phyloP scores from a whole-genome alignment of 352 stramenopile species.

The Phytopythium mirpurense region DNA sequence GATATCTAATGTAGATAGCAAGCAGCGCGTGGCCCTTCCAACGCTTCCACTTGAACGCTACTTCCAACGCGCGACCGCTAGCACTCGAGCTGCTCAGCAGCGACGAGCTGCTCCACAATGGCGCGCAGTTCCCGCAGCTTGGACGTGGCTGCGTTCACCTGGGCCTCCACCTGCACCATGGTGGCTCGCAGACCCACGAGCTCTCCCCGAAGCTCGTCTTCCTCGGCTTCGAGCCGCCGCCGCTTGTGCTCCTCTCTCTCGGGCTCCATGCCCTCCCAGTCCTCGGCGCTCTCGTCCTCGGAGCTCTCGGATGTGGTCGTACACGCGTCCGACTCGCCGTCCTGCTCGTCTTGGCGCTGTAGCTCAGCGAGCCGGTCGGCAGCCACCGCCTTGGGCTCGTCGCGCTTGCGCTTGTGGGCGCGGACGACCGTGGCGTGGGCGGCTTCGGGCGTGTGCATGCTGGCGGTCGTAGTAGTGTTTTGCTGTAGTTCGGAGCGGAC shows the following conservation, averaged over 20 bases:
- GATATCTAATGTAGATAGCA: background rate
- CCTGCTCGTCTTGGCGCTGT: slow-evolving; percentile 2
- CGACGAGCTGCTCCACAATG: slow-evolving; percentile 33
- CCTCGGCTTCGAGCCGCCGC: slow-evolving; percentile 10
- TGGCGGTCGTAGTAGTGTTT: background rate
- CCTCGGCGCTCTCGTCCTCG: slow-evolving; percentile 18
- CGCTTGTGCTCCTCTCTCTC: slow-evolving; percentile 20
- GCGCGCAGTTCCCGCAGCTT: slow-evolving; percentile 40
- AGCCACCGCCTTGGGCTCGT: background rate
- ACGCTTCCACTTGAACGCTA: too few relatives aligned
- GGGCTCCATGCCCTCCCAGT: slow-evolving; percentile 8
- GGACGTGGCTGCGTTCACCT: slow-evolving; percentile 36
- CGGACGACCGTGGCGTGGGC: background rate
- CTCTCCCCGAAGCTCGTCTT: slow-evolving; percentile 11
- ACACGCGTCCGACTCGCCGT: slow-evolving; percentile 11
- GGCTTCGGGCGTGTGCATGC: background rate
- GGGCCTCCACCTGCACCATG: slow-evolving; percentile 30
- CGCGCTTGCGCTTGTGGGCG: slow-evolving; percentile 24
- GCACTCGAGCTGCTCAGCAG: slow-evolving; percentile 14
- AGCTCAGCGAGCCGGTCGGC: background rate
- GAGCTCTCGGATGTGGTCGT: slow-evolving; percentile 30
- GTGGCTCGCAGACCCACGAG: slow-evolving; percentile 27
- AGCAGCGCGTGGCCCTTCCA: too few relatives aligned
- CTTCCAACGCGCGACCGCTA: background rate
- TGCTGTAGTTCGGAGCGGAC: too few relatives aligned